A percentile compares a stretch with the other conserved stretches of the same genome.
These are phyloP conservation scores for Ogataea chonburiensis DNA, from an alignment of 805 yeast species.

Conservation along the genomic window DNA sequence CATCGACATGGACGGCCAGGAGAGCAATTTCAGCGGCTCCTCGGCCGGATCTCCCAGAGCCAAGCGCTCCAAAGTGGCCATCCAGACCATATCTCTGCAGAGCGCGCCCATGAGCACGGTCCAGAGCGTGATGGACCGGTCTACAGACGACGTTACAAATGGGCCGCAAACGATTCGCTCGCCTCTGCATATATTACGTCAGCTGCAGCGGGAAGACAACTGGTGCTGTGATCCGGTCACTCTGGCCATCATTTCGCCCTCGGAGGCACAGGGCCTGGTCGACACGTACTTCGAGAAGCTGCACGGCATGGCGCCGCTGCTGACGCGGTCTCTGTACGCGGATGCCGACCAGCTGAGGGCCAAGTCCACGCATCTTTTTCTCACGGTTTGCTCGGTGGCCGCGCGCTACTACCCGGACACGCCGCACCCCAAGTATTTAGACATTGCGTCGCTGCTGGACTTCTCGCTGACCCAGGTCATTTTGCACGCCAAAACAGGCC, in stretches of 20 bases:
- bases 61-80: conserved; percentile 11
- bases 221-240: conserved; percentile 20
- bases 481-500: conserved; percentile 11
- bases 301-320: conserved; percentile 20
- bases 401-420: conserved; percentile 12
- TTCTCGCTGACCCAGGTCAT: conserved; percentile 14
- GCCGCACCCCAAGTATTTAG: conserved; percentile 11
- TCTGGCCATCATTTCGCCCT: conserved; percentile 7
- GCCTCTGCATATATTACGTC: conserved; percentile 10
- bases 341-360: conserved; percentile 15
- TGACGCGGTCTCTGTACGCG: conserved; percentile 15
- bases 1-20: background rate
- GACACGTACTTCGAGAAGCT: conserved; percentile 15
- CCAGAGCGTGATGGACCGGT: conserved; percentile 14
- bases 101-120: conserved; percentile 20
- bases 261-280: conserved; percentile 17
- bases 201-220: conserved; percentile 5
- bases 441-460: conserved; percentile 14
- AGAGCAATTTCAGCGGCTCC: conserved; percentile 1
- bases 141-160: conserved; percentile 2
- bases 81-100: conserved; percentile 14
- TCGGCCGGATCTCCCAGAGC: conserved; percentile 1
- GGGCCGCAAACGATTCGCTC: conserved; percentile 6
- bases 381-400: conserved; percentile 16
- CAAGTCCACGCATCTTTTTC: conserved; percentile 14